Base-by-base conservation (phyloP, 805 yeast genomes). In the Wickerhamiella sergipiensis region DNA sequence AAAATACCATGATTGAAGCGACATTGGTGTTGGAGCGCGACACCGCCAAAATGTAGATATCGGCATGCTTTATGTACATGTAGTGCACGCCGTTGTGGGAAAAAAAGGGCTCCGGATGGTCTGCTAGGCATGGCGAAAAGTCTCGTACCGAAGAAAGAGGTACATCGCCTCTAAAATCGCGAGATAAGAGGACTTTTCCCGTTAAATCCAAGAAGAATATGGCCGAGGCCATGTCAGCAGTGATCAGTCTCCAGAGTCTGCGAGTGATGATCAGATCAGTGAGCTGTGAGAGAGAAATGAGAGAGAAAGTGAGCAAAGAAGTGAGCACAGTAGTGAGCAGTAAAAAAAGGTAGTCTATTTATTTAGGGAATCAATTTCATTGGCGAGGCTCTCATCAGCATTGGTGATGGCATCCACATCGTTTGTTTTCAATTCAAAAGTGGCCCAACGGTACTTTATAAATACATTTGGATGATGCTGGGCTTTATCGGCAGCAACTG, bases 161-260 rank as follows among this genome's bases (percentile, higher is more conserved):
- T 18, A 83, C 75, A 59, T 83, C 88, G 2, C 85, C 84, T 53
- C 80, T 76, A 63, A 82, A 83, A 62, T 82, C 84, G 50, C 90
- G 67, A 19, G 83, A 73, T 49, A 83, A 74, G 50, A 83, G 71
- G 24, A 85, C 79, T 59, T 79, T 76, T 36, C 85, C 86, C 59
- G 78, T 76, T 59, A 75, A 73, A 64, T 82, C 87, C 52, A 83
- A 72, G 58, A 83, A 79, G 57, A 78, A 83, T 47, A 83, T 73
- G 51, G 81, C 82, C 46, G 86, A 81, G 39, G 85, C 85, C 85
- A 81, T 55, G 47, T 18, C 39, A 40, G 22, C 18, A 29, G 33
- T 21, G 45, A 15, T 21, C 23, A n/a, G n/a, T n/a, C n/a, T n/a
- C n/a, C n/a, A 38, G 42, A 17, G 18, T n/a, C 18, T 8, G 33